phyloP scores from a whole-genome alignment of 2,329 filamentous ascomycete species.

The Alternaria angustiovoidea region DNA sequence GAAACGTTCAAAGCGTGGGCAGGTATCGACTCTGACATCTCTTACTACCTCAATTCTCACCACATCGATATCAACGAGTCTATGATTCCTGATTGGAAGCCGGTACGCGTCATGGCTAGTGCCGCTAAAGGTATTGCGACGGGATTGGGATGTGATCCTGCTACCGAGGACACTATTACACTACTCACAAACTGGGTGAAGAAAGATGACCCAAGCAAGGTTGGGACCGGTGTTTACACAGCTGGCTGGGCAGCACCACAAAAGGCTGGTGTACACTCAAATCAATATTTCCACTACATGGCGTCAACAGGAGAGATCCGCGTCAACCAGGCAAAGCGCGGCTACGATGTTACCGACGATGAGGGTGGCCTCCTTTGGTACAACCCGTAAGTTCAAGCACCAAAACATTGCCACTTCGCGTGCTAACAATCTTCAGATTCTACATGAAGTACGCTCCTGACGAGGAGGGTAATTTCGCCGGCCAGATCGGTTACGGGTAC shows the following conservation, averaged over 20 bases:
- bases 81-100: slow-evolving; percentile 84
- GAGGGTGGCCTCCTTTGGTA: slow-evolving; percentile 77
- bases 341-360: slow-evolving; percentile 94
- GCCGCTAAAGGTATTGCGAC: slow-evolving; percentile 81
- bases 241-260: slow-evolving; percentile 94
- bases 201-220: slow-evolving; percentile 71
- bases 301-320: slow-evolving; percentile 83
- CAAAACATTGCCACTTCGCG: background rate
- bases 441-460: slow-evolving; percentile 96
- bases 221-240: slow-evolving; percentile 89
- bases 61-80: slow-evolving; percentile 93
- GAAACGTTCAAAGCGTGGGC: slow-evolving; percentile 97
- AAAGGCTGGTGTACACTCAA: slow-evolving; percentile 91
- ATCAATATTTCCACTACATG: slow-evolving; percentile 97
- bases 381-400: slow-evolving; percentile 71
- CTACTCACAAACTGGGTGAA: slow-evolving; percentile 88
- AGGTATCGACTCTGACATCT: slow-evolving; percentile 89
- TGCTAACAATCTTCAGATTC: slow-evolving; percentile 61
- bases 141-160: slow-evolving; percentile 76
- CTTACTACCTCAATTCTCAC: slow-evolving; percentile 95
- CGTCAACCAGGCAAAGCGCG: slow-evolving; percentile 91
- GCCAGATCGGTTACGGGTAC: slow-evolving; percentile 92
- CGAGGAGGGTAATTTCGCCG: slow-evolving; percentile 92
- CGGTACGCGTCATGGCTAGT: slow-evolving; percentile 79
- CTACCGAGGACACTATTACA: slow-evolving; percentile 93